Percentiles rank a stretch among this genome's conserved stretches.
Evolutionary conservation across 2,329 filamentous ascomycete genomes (phyloP).

Genomic region (Xylariaceae sp.): DNA sequence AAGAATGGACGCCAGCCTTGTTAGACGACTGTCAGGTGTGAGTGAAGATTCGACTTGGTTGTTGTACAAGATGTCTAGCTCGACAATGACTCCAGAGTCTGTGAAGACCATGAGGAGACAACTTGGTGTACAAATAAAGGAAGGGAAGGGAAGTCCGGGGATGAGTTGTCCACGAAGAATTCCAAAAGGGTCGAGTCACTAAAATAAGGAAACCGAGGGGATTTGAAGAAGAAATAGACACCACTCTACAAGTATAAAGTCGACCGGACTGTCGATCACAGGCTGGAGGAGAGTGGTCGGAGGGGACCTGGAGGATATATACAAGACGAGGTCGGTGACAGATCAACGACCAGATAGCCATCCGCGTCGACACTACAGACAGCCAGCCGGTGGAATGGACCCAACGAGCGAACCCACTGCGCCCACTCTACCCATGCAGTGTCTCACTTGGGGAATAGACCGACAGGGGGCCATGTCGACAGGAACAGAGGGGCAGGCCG

Average conservation of each 20-base stretch:
- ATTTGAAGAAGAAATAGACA: constrained; percentile 33
- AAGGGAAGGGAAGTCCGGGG: constrained; percentile 32
- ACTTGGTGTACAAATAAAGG: constrained; percentile 30
- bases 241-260: constrained; percentile 27
- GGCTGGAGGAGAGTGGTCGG: constrained; percentile 30
- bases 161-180: constrained; percentile 24
- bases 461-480: constrained; percentile 39
- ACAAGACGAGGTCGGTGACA: constrained; percentile 29
- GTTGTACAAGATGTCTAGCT: constrained; percentile 29
- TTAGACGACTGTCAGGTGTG: constrained; percentile 26
- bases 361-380: constrained; percentile 37
- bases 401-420: constrained; percentile 29
- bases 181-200: constrained; percentile 33
- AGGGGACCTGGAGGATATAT: constrained; percentile 33
- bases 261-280: constrained; percentile 34
- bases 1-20: constrained; percentile 32
- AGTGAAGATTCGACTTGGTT: constrained; percentile 26
- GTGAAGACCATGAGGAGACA: no score
- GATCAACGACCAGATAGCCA: constrained; percentile 42
- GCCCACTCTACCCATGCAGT: constrained; percentile 36
- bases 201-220: constrained; percentile 34
- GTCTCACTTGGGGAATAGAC: constrained; percentile 47
- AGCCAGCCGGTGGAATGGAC: constrained; percentile 34
- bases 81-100: constrained; percentile 22
- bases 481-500: constrained; percentile 26